phyloP scores from a whole-genome alignment of 495 filamentous ascomycete species.

The Lichina pygmaea region DNA sequence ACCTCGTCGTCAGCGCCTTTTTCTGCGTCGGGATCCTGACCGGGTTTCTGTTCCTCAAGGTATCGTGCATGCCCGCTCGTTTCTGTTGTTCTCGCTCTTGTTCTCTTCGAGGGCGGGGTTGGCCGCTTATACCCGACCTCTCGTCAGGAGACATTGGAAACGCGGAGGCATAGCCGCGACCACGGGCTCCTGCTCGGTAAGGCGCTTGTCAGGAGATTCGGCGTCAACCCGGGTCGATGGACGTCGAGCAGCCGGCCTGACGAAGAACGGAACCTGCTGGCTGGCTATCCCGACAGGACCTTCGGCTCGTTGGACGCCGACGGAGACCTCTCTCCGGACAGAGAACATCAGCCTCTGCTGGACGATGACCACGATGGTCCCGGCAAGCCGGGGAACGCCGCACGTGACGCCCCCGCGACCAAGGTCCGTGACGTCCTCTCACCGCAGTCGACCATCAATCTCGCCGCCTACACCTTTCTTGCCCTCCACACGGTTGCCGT shows the following conservation, averaged over 20 bases:
- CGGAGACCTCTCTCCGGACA: slow-evolving; percentile 5
- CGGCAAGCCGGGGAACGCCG: slow-evolving; percentile 12
- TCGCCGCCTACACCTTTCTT: slow-evolving; percentile 47
- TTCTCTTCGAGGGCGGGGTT: neutral
- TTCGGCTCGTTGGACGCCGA: neutral
- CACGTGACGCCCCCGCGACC: slow-evolving; percentile 13
- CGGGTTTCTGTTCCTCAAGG: slow-evolving; percentile 42
- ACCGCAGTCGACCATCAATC: slow-evolving; percentile 45
- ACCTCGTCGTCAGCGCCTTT: slow-evolving; percentile 41
- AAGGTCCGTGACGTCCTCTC: slow-evolving; percentile 43
- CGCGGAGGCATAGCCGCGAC: slow-evolving; percentile 32
- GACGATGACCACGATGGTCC: slow-evolving; percentile 7
- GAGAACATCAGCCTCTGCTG: slow-evolving; percentile 18
- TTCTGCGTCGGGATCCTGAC: slow-evolving; percentile 47
- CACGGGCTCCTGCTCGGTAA: slow-evolving; percentile 42
- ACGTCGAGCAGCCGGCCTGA: neutral
- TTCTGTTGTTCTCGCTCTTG: neutral
- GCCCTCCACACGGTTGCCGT: slow-evolving; percentile 53
- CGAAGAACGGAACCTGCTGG: no score
- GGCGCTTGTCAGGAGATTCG: slow-evolving; percentile 9
- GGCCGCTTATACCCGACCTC: neutral
- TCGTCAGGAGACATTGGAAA: slow-evolving; percentile 41
- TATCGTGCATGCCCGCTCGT: slow-evolving; percentile 3
- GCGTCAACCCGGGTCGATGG: neutral
- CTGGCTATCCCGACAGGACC: neutral